Evolutionary conservation across 2,329 filamentous ascomycete genomes (phyloP).

Genomic region (Fusarium agapanthi): DNA sequence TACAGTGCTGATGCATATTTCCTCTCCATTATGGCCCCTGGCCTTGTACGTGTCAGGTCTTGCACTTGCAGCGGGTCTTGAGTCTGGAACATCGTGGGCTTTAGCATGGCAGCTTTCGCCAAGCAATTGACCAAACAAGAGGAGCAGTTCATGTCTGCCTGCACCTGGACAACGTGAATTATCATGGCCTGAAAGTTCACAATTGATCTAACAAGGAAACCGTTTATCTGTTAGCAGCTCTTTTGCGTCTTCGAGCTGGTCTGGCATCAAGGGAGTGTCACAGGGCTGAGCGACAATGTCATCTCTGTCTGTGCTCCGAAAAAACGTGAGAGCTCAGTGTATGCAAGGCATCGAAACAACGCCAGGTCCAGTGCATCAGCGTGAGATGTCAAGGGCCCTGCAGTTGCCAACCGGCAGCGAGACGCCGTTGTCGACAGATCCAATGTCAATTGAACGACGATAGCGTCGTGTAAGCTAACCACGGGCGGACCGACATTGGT

Average conservation of each 20-base stretch:
- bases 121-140: conserved; percentile 28
- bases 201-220: neutral
- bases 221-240: conserved; percentile 8
- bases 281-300: neutral
- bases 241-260: conserved; percentile 3
- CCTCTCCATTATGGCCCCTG: neutral
- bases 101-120: conserved; percentile 26
- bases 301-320: neutral
- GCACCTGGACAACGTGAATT: neutral
- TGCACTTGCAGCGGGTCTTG: conserved; percentile 28
- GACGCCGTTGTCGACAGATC: conserved; percentile 13
- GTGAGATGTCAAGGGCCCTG: neutral
- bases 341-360: conserved; percentile 21
- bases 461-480: conserved; percentile 5
- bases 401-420: conserved; percentile 10
- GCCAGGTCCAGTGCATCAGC: neutral
- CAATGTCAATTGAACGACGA: conserved; percentile 22
- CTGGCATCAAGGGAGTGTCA: neutral
- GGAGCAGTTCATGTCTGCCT: conserved; percentile 21
- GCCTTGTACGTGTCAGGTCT: conserved; percentile 17
- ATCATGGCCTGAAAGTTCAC: neutral
- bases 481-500: conserved; percentile 3
- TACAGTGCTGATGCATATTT: neutral
- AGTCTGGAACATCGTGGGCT: conserved; percentile 33
- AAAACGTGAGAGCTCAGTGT: conserved; percentile 1